phyloP scores from a whole-genome alignment of 306 rosid species.

The Parietaria judaica region DNA sequence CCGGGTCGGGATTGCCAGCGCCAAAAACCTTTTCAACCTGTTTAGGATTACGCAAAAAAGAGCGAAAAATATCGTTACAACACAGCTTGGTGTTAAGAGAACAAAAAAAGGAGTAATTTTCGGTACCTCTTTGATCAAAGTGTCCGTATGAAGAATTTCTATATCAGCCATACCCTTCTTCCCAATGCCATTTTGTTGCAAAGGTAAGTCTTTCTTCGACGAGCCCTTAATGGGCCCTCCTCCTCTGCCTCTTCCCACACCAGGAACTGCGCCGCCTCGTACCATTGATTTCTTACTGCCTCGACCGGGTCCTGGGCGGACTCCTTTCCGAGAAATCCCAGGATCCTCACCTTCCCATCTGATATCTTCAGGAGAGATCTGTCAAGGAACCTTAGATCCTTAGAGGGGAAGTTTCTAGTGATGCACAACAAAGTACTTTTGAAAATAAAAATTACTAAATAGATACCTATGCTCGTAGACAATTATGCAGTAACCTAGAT shows the following conservation, averaged over 20 bases:
- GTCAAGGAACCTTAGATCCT: constrained; percentile 15
- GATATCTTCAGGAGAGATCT: constrained; percentile 76
- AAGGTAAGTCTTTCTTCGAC: constrained; percentile 45
- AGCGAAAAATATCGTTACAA: constrained; percentile 3
- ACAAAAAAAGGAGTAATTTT: background rate
- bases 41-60: constrained; percentile 16
- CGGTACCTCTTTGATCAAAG: constrained; percentile 72
- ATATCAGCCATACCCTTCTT: constrained; percentile 54
- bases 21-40: constrained; percentile 79
- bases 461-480: background rate
- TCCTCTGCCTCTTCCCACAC: constrained; percentile 82
- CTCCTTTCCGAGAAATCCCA: constrained; percentile 40
- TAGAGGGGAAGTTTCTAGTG: background rate
- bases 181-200: constrained; percentile 53
- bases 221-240: constrained; percentile 31
- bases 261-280: constrained; percentile 52
- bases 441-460: background rate
- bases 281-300: constrained; percentile 52
- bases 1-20: constrained; percentile 49
- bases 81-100: background rate
- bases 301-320: constrained; percentile 52
- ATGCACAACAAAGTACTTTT: background rate
- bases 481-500: background rate
- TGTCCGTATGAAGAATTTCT: constrained; percentile 67
- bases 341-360: constrained; percentile 71